phyloP scores from a whole-genome alignment of 2,329 filamentous ascomycete species.

The Botrytis tulipae region DNA sequence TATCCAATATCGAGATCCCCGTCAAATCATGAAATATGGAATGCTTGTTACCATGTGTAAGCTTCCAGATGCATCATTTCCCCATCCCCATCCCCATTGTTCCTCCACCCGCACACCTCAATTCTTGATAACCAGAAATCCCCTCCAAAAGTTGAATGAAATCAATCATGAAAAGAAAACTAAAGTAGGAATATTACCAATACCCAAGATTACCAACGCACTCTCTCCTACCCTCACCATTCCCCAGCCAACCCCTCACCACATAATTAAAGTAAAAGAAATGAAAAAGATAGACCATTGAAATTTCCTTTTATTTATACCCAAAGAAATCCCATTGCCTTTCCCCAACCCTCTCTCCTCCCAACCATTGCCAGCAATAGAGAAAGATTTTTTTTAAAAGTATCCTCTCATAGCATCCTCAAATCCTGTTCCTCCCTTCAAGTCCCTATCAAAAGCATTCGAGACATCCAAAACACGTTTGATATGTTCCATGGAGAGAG shows the following conservation, averaged over 20 bases:
- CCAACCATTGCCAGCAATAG: background rate
- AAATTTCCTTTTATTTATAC: slow-evolving; percentile 1
- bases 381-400: slow-evolving; percentile 38
- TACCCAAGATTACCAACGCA: background rate
- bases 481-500: slow-evolving; percentile 76
- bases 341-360: too few relatives aligned
- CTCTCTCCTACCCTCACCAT: too few relatives aligned
- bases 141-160: background rate
- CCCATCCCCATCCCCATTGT: background rate
- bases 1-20: background rate
- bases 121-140: background rate
- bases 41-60: background rate
- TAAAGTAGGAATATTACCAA: background rate
- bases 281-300: background rate
- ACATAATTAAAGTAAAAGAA: background rate
- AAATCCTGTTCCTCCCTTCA: slow-evolving; percentile 78
- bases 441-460: slow-evolving; percentile 77
- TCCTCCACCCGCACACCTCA: background rate
- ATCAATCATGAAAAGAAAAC: background rate
- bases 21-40: background rate
- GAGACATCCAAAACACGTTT: slow-evolving; percentile 80
- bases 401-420: slow-evolving; percentile 84
- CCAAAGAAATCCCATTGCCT: background rate
- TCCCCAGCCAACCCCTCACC: too few relatives aligned
- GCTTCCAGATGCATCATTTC: background rate